phyloP scores from a whole-genome alignment of 208 protist genomes.

The Lotmaria passim region DNA sequence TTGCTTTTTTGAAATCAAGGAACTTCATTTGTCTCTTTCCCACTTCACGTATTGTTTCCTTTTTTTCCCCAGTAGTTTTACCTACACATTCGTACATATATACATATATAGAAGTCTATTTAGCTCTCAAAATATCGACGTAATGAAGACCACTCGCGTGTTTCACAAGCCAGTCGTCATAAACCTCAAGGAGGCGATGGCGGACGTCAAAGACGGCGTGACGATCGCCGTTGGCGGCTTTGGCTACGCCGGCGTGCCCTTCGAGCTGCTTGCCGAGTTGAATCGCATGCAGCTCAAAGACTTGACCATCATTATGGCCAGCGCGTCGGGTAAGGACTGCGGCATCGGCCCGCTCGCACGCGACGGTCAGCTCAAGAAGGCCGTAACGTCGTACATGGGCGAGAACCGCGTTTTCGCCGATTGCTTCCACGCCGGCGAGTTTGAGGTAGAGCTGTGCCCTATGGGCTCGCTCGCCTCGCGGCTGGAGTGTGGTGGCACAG shows the following conservation, averaged over 20 bases:
- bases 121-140: too few species aligned
- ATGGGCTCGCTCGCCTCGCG: constrained; percentile 95
- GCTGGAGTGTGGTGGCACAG: constrained; percentile 91
- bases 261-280: constrained; percentile 87
- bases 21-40: neutral
- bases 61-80: neutral
- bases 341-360: constrained; percentile 90
- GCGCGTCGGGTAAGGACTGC: constrained; percentile 91
- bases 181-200: constrained; percentile 53
- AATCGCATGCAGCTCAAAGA: constrained; percentile 49
- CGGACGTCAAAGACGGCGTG: constrained; percentile 44
- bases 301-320: constrained; percentile 91
- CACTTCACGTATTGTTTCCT: too few species aligned
- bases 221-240: constrained; percentile 90
- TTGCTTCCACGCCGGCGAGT: constrained; percentile 90
- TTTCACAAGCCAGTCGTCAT: constrained; percentile 39
- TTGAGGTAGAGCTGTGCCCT: constrained; percentile 95
- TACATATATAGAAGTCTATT: neutral
- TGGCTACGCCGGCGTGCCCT: constrained; percentile 92
- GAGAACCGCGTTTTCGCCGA: constrained; percentile 94
- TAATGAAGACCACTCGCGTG: constrained; percentile 14
- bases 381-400: constrained; percentile 93
- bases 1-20: too few species aligned
- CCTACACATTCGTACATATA: neutral
- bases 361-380: constrained; percentile 75